Evolutionary conservation across 1,284 basidiomycete genomes (phyloP), one percentile per base, ranked within the genome.

Genomic region (Cutaneotrichosporon sp.): DNA sequence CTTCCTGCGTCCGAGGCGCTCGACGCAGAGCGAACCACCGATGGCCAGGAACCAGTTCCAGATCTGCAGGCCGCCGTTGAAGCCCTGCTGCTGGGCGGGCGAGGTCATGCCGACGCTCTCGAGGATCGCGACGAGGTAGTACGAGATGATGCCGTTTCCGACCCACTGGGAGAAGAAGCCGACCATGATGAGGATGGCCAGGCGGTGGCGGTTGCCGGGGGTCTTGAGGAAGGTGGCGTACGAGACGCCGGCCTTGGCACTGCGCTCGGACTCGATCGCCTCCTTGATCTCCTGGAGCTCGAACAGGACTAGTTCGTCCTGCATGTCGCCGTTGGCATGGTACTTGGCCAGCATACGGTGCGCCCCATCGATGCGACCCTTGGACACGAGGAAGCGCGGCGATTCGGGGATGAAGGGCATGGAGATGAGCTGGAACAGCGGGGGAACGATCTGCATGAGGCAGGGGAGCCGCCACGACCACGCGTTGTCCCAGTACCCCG

Each of bases 241-340:
- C 3, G 52, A 8, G 10, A 51, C 59, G n/a, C 22, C 42, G 14
- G 34, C 52, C 24, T 49, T 51, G 14, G 47, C 27, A 16, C 20
- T 33, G 2, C 47, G 83, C 73, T 91, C 89, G 67, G 86, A 86
- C 57, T 81, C 57, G 53, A 76, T 66, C 1, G 76, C 69, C 36
- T 76, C 59, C 50, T 67, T 63, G 60, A 67, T 61, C 60, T 67
- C 69, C 50, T 60, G 54, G 20, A 66, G 58, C 64, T 71, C 70
- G 46, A 62, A 68, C 9, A 56, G 58, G 11, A 71, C 68, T 14
- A 71, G 67, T 25, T 68, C 65, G 27, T 69, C 67, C 20, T 62
- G 43, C 45, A 45, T 42, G 55, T 66, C 60, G 20, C 69, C 68
- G 57, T 70, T 70, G 14, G 69, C 68, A 59, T 72, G 72, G 53